Base-by-base conservation (phyloP, 2,329 filamentous ascomycete species). In the Trichoderma hamatum region DNA sequence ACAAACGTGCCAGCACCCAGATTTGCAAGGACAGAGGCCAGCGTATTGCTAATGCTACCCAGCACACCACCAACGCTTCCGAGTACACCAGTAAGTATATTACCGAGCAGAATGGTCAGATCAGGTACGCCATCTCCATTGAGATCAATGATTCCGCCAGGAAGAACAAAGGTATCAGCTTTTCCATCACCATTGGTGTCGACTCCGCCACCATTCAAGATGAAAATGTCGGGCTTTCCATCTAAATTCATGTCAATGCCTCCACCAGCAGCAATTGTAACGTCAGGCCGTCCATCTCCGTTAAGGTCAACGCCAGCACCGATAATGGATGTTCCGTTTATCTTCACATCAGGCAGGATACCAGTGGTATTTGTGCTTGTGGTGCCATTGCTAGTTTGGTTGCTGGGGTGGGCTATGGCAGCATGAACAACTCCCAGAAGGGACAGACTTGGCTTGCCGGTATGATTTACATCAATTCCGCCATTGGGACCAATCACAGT, bases 71-170 rank as follows among this genome's bases (percentile, higher is more conserved):
- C 39, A 14, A 52, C 13, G 26, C 30, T 5, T 11, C 46, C 46
- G 4, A 46, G 16, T n/a, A 28, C 5, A 5, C 19, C n/a, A 9
- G 19, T 26, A 14, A 32, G 9, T 7, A 28, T 1, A 36, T 16
- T n/a, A 26, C 34, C 30, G 21, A 43, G 28, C 19, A 32, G 6
- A 26, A 66, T 36, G 7, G 13, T 39, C 3, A 56, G 3, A 56
- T 66, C 62, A 43, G 62, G 21, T 16, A 2, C 21, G 49, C 62
- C 62, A 21, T 66, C 62, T 39, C 62, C 32, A 56, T 66, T 66
- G 3, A 26, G 26, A 28, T 66, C 62, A 5, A 66, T 56, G 30
- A 67, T 61, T 19, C 68, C 54, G 30, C 28, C 36, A 19, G 43
- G 14, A 39, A 54, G 46, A 4, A 66, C 49, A 30, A 21, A 30